phyloP scores from a whole-genome alignment of 192 early-diverging fungal genomes.

The Obelidium mucronatum region DNA sequence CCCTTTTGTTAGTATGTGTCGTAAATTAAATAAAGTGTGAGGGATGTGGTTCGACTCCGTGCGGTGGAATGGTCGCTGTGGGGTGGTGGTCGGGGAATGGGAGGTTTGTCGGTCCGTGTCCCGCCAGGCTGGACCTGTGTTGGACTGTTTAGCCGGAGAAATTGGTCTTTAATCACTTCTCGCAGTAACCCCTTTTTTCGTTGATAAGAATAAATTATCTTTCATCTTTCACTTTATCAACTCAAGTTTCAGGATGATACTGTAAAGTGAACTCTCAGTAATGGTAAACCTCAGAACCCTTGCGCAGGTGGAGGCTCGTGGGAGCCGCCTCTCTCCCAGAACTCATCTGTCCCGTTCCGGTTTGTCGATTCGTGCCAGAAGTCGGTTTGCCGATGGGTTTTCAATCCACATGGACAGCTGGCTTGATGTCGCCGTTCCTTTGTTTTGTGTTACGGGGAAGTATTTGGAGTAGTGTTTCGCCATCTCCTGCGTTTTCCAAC shows the following conservation, averaged over 20 bases:
- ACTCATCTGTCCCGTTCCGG: background rate
- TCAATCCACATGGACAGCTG: background rate
- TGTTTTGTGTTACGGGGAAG: background rate
- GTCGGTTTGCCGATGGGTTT: background rate
- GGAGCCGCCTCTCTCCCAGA: background rate
- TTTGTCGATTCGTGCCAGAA: background rate
- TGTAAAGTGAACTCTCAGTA: background rate
- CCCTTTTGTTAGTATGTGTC: background rate
- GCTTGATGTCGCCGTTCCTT: background rate
- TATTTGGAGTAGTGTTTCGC: background rate
- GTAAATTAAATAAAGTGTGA: background rate
- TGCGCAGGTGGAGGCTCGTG: background rate
- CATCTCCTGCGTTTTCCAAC: background rate
- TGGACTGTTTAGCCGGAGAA: too few relatives aligned
- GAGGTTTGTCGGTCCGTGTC: background rate
- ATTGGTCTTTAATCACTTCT: too few relatives aligned
- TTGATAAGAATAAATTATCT: background rate
- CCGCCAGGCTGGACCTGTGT: too few relatives aligned
- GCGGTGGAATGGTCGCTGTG: background rate
- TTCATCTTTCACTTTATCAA: background rate
- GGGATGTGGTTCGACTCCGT: background rate
- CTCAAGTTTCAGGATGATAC: background rate
- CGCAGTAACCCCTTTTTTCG: background rate
- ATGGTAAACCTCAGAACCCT: background rate
- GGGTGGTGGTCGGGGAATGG: background rate